Base-by-base conservation (phyloP, 352 stramenopile species). In the Phytophthora syringae region DNA sequence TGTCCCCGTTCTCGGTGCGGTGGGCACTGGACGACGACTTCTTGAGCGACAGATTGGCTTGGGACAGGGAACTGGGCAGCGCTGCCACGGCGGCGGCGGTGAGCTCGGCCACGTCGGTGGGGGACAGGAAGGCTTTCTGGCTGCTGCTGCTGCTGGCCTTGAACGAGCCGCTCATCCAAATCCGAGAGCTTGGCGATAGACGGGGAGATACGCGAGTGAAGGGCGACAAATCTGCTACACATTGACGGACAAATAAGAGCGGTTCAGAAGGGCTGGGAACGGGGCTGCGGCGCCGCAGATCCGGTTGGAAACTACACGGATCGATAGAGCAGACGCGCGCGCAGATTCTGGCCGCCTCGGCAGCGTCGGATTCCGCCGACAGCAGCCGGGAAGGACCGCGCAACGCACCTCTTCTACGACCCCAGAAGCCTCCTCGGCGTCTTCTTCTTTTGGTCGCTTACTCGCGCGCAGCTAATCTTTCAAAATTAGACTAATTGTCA, bases 71-170 rank as follows among this genome's bases (percentile, higher is more conserved):
- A 45, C 82, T 76, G 42, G 84, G 84, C 53, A 92, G 62, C 22
- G 82, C 84, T 3, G 84, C 84, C 20, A 92, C 84, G 10, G 84
- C 82, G 55, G 84, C 84, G 45, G 84, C 84, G 18, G 84, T 91
- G 60, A 93, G 78, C 56, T 93, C 84, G 4, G 82, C 82, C n/a
- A 93, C 80, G 56, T 93, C 82, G 15, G 84, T 88, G 12, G 80
- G 79, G 55, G 84, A 91, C 75, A 82, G 75, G 48, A 93, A 89
- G 39, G 84, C 71, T 74, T 91, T 93, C 42, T 80, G 72, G n/a
- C n/a, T n/a, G n/a, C n/a, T n/a, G 47, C 52, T 72, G 47, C 47
- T 74, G 22, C 48, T 70, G 36, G 74, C 58, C 60, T 87, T 86
- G 52, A 78, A 72, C 28, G 71, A 67, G 52, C 68, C 77, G 60